phyloP scores from a whole-genome alignment of 805 yeast genomes.

The Yarrowia yakushimensis region DNA sequence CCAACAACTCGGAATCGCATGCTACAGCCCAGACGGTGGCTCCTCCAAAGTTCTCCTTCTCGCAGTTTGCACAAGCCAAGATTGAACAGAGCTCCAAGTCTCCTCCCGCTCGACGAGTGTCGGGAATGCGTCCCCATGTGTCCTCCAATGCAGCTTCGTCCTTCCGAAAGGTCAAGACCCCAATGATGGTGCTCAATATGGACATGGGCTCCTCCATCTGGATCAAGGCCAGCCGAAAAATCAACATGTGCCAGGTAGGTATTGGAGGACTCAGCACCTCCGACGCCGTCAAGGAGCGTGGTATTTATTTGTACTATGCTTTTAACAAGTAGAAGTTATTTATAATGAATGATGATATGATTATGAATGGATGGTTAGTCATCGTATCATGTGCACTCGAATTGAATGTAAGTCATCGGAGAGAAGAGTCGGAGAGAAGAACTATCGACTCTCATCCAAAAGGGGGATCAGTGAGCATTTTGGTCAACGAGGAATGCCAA shows the following conservation, averaged over 20 bases:
- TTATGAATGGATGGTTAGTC: not conserved
- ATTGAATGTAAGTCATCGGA: no score
- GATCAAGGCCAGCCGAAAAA: conserved; percentile 38
- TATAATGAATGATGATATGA: conserved; percentile 4
- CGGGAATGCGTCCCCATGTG: conserved; percentile 15
- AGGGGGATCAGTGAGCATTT: no score
- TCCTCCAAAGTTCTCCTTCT: conserved; percentile 5
- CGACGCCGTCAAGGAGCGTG: conserved; percentile 33
- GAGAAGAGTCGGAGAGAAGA: no score
- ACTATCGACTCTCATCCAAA: no score
- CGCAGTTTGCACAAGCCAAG: conserved; percentile 19
- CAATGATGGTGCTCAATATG: conserved; percentile 31
- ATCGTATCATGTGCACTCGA: no score
- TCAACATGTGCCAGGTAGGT: conserved; percentile 38
- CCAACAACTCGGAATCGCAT: conserved; percentile 2
- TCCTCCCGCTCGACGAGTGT: conserved; percentile 4
- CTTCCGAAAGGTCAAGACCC: not conserved
- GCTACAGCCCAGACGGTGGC: not conserved
- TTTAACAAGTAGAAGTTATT: conserved; percentile 25
- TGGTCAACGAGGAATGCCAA: no score
- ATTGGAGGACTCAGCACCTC: conserved; percentile 32
- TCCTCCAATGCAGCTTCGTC: not conserved
- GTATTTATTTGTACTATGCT: conserved; percentile 38
- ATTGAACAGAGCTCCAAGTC: conserved; percentile 6
- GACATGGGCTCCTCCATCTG: conserved; percentile 35